Percentiles rank a stretch among this genome's conserved stretches.
These are phyloP conservation scores for Marasmius oreades DNA, from an alignment of 1,284 basidiomycete species.

Conservation along the genomic window DNA sequence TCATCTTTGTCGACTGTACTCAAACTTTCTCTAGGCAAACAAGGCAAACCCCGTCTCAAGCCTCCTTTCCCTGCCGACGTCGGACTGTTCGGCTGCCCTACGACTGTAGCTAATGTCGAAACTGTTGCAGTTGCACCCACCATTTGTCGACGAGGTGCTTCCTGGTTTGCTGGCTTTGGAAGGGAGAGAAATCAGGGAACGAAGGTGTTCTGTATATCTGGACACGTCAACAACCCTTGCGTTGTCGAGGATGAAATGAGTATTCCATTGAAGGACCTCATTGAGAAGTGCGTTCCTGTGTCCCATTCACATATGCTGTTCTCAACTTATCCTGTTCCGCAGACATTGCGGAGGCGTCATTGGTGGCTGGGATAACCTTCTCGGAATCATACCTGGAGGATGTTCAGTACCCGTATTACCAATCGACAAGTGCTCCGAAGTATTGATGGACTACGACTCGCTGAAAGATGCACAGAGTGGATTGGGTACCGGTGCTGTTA, in stretches of 20 bases:
- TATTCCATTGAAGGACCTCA: slow-evolving; percentile 89
- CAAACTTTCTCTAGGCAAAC: slow-evolving; percentile 47
- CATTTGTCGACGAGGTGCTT: slow-evolving; percentile 85
- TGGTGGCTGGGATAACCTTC: slow-evolving; percentile 95
- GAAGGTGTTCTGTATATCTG: slow-evolving; percentile 94
- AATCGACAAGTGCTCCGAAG: slow-evolving; percentile 76
- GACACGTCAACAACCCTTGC: slow-evolving; percentile 98
- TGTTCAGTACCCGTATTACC: slow-evolving; percentile 95
- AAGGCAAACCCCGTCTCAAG: slow-evolving; percentile 97
- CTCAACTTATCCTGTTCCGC: slow-evolving; percentile 57
- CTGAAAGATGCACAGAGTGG: slow-evolving; percentile 93
- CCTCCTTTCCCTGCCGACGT: slow-evolving; percentile 99
- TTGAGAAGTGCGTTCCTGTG: slow-evolving; percentile 75
- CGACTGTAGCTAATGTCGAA: slow-evolving; percentile 98
- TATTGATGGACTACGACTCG: slow-evolving; percentile 96
- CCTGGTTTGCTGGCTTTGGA: slow-evolving; percentile 96
- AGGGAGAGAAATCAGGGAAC: slow-evolving; percentile 93
- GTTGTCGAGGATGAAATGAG: slow-evolving; percentile 99
- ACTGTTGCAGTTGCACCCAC: slow-evolving; percentile 97
- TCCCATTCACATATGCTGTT: no score
- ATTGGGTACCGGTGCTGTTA: slow-evolving; percentile 96
- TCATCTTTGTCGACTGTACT: not conserved
- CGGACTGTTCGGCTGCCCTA: slow-evolving; percentile 94
- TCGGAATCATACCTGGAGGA: slow-evolving; percentile 94
- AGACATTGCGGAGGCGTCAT: slow-evolving; percentile 94